Conservation (phyloP, 164 flowering plant species). For the Akebia trifoliata region DNA sequence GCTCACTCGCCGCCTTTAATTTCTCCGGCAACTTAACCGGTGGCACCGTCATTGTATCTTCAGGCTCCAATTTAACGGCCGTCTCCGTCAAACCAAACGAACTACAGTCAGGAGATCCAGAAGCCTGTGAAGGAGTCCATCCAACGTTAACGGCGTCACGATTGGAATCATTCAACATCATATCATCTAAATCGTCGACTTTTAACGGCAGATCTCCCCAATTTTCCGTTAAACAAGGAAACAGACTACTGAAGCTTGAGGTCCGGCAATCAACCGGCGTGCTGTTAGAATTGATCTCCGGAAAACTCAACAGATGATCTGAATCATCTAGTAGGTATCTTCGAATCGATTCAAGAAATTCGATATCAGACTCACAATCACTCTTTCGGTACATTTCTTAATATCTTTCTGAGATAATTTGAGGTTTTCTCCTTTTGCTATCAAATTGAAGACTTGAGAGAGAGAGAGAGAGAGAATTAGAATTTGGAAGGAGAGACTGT, state of each 20-base stretch:
- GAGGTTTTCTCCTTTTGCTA: no score
- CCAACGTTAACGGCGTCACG: conserved; percentile 62
- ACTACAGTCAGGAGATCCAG: neutral
- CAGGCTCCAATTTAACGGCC: conserved; percentile 26
- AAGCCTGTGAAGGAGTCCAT: conserved; percentile 42
- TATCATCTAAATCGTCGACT: conserved; percentile 78
- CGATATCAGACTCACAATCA: conserved; percentile 27
- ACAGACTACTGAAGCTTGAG: conserved; percentile 47
- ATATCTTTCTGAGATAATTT: no score
- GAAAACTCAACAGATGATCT: conserved; percentile 6
- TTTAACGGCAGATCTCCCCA: conserved; percentile 84
- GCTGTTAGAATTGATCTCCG: neutral
- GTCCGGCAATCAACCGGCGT: conserved; percentile 35
- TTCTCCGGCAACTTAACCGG: neutral
- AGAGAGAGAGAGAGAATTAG: no score
- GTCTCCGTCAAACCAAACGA: neutral
- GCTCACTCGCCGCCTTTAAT: conserved; percentile 6
- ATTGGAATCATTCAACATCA: conserved; percentile 58
- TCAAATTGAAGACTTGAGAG: no score
- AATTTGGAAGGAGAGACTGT: no score
- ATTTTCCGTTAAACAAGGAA: conserved; percentile 53
- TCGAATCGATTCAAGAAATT: conserved; percentile 45
- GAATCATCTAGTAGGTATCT: conserved; percentile 45
- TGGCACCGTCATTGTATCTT: neutral
- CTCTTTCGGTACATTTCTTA: conserved; percentile 18